These are phyloP conservation scores for Aureobasidium sp. DNA, from an alignment of 2,329 filamentous ascomycete species.

Conservation along the genomic window DNA sequence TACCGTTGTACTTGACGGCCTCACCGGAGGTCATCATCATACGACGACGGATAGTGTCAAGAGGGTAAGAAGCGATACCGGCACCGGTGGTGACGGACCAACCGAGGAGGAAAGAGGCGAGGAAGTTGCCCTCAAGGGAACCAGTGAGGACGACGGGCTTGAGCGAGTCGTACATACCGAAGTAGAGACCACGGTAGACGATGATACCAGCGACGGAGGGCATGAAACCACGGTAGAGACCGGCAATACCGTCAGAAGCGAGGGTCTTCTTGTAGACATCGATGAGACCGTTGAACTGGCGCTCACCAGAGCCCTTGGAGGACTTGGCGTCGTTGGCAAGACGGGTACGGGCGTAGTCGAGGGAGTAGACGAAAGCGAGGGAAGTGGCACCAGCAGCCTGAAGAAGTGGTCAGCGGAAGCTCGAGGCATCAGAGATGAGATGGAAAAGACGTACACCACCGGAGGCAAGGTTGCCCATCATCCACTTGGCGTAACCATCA, in stretches of 20 bases:
- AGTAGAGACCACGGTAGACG: slow-evolving; percentile 99
- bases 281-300: slow-evolving; percentile 99
- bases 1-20: slow-evolving; percentile 99
- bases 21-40: slow-evolving; percentile 99
- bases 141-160: slow-evolving; percentile 97
- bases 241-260: slow-evolving; percentile 94
- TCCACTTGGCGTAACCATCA: slow-evolving; percentile 98
- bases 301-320: slow-evolving; percentile 78
- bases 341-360: slow-evolving; percentile 99
- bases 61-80: slow-evolving; percentile 99
- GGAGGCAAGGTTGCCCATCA: slow-evolving; percentile 98
- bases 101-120: slow-evolving; percentile 97
- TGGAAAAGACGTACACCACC: slow-evolving; percentile 74
- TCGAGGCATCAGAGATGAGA: not conserved
- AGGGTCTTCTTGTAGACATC: slow-evolving; percentile 99
- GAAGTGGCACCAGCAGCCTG: slow-evolving; percentile 98
- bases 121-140: slow-evolving; percentile 92
- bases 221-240: slow-evolving; percentile 99
- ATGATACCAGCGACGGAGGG: slow-evolving; percentile 98
- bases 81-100: slow-evolving; percentile 99
- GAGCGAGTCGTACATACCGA: slow-evolving; percentile 99
- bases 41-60: slow-evolving; percentile 99
- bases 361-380: slow-evolving; percentile 99
- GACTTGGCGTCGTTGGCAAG: slow-evolving; percentile 99
- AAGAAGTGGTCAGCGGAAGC: slow-evolving; percentile 3